These are phyloP conservation scores for Asterochloris sp. DNA, from an alignment of 139 green algal genomes.

Conservation along the genomic window DNA sequence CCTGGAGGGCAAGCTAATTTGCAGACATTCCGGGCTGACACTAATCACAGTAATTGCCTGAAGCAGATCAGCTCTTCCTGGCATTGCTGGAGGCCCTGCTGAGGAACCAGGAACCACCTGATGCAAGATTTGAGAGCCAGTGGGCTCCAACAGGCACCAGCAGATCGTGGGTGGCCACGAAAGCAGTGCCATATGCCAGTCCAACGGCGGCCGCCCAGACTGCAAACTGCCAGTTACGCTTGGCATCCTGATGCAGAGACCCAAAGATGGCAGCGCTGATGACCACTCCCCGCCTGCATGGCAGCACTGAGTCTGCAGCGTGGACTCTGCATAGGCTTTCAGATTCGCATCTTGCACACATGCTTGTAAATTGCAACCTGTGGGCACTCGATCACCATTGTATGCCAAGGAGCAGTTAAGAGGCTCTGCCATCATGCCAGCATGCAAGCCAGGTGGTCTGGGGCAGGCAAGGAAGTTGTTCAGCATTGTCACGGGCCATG, in stretches of 20 bases:
- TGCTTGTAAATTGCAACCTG: too few species aligned
- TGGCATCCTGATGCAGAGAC: conserved; percentile 69
- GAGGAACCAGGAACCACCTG: background rate
- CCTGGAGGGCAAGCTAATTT: too few species aligned
- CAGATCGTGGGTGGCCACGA: conserved; percentile 62
- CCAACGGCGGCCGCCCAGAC: conserved; percentile 69
- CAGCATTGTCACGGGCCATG: background rate
- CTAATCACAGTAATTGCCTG: too few species aligned
- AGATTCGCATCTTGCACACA: too few species aligned
- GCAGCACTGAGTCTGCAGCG: background rate
- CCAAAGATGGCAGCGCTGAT: conserved; percentile 69
- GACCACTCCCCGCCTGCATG: conserved; percentile 53
- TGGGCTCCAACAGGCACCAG: conserved; percentile 64
- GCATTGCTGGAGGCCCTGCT: too few species aligned
- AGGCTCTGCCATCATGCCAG: background rate
- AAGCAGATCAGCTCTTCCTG: too few species aligned
- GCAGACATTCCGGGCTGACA: too few species aligned
- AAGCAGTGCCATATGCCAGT: conserved; percentile 59
- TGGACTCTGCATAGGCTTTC: background rate
- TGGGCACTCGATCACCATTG: too few species aligned
- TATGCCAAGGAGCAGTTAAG: background rate
- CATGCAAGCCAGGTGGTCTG: background rate
- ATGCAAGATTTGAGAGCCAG: conserved; percentile 59
- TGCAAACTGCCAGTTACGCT: conserved; percentile 73
- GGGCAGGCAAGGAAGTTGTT: background rate